These are phyloP conservation scores for Trichoderma gracile DNA, from an alignment of 2,329 filamentous ascomycete genomes.

Conservation along the genomic window DNA sequence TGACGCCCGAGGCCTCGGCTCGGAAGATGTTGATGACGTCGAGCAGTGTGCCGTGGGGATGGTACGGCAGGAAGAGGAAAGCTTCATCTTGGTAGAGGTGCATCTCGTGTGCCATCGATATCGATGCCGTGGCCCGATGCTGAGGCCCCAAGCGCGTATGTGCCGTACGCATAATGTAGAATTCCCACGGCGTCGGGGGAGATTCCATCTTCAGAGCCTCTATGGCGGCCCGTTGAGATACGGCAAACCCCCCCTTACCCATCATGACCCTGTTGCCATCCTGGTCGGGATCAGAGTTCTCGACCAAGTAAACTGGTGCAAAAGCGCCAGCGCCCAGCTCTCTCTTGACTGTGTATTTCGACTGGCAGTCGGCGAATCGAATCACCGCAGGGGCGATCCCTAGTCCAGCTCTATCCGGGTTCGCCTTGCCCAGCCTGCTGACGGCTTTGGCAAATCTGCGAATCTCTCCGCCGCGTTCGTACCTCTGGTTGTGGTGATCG, in stretches of 20 bases:
- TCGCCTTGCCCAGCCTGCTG: constrained; percentile 55
- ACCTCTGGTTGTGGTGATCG: constrained; percentile 65
- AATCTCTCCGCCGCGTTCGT: constrained; percentile 71
- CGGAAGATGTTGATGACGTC: constrained; percentile 89
- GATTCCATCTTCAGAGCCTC: constrained; percentile 96
- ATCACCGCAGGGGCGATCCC: constrained; percentile 63
- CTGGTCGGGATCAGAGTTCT: constrained; percentile 61
- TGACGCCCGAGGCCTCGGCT: constrained; percentile 67
- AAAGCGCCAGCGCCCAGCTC: constrained; percentile 93
- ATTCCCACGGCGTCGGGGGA: constrained; percentile 89
- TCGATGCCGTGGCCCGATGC: constrained; percentile 70
- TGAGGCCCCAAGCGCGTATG: constrained; percentile 72
- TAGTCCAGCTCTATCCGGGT: constrained; percentile 62
- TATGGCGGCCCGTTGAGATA: constrained; percentile 57
- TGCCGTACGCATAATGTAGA: constrained; percentile 86
- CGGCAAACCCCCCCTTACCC: constrained; percentile 63
- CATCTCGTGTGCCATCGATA: constrained; percentile 84
- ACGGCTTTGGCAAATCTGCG: constrained; percentile 75
- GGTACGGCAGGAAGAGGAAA: constrained; percentile 84
- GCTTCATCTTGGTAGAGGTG: constrained; percentile 89
- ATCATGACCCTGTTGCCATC: constrained; percentile 54
- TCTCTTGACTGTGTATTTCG: constrained; percentile 74
- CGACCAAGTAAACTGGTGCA: constrained; percentile 90
- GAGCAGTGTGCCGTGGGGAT: constrained; percentile 88
- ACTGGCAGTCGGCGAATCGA: constrained; percentile 63